Conservation (phyloP, 169 alveolate species). For the Perkinsus olseni region DNA sequence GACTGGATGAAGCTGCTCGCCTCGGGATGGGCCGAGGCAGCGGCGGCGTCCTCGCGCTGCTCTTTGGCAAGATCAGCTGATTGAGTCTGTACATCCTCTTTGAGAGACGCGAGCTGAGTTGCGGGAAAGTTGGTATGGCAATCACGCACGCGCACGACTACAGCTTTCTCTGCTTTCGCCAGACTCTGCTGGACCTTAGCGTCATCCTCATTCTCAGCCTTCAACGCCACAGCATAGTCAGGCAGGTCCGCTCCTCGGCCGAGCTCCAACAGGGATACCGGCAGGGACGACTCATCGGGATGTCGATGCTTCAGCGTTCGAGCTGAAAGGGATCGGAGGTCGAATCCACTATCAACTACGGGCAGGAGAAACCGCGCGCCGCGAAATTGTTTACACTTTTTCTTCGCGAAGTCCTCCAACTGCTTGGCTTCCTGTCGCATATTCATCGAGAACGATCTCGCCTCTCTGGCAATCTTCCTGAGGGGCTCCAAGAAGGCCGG, state of each 20-base stretch:
- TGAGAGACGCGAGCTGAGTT: not conserved
- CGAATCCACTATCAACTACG: too few species aligned
- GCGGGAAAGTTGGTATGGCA: not conserved
- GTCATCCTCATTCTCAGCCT: not conserved
- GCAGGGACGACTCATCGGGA: too few species aligned
- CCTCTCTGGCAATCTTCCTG: not conserved
- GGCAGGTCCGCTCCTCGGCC: not conserved
- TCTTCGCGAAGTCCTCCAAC: not conserved
- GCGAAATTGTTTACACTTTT: not conserved
- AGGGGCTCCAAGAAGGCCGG: not conserved
- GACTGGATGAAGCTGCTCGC: not conserved
- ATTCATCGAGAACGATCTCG: not conserved
- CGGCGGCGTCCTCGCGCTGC: not conserved
- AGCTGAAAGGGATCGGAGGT: not conserved
- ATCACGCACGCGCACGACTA: not conserved
- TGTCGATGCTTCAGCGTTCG: too few species aligned
- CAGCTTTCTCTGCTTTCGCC: not conserved
- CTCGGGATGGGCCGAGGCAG: too few species aligned
- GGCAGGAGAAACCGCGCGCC: not conserved
- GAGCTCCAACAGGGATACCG: too few species aligned
- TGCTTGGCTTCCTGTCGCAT: not conserved
- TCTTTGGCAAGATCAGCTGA: not conserved
- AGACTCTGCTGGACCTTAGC: not conserved
- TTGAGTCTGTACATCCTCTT: not conserved
- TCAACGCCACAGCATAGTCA: not conserved